These are phyloP conservation scores for Trichoderma atrobrunneum DNA, from an alignment of 2,329 filamentous ascomycete species.

Conservation along the genomic window DNA sequence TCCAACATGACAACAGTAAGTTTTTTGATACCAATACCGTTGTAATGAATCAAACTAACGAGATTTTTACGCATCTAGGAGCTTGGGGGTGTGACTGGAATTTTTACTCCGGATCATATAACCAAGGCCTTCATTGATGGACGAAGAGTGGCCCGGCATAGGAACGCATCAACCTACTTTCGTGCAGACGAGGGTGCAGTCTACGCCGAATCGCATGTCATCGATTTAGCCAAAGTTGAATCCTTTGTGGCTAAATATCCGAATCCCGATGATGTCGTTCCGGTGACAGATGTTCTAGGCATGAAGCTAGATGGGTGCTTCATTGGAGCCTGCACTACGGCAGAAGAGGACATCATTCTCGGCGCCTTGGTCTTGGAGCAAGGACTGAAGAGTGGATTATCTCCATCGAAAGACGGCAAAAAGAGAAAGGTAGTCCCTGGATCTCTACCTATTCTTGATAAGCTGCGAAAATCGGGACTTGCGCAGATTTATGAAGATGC, in stretches of 20 bases:
- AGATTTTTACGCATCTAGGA: slow-evolving; percentile 20
- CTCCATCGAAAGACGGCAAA: slow-evolving; percentile 29
- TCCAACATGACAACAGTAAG: slow-evolving; percentile 43
- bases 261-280: slow-evolving; percentile 42
- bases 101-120: slow-evolving; percentile 38
- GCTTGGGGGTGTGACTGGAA: slow-evolving; percentile 40
- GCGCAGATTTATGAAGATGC: slow-evolving; percentile 38
- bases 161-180: slow-evolving; percentile 35
- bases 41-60: not conserved
- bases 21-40: not conserved
- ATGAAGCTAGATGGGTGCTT: slow-evolving; percentile 41
- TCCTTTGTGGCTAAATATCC: slow-evolving; percentile 40
- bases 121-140: slow-evolving; percentile 34
- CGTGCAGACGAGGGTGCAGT: slow-evolving; percentile 36
- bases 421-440: slow-evolving; percentile 41
- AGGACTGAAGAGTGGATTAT: slow-evolving; percentile 34
- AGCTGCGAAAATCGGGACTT: slow-evolving; percentile 33
- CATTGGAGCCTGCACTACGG: slow-evolving; percentile 45
- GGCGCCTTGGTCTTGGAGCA: slow-evolving; percentile 39
- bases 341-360: slow-evolving; percentile 43
- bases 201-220: slow-evolving; percentile 35
- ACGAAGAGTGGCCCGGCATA: slow-evolving; percentile 32
- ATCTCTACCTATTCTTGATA: slow-evolving; percentile 35
- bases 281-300: slow-evolving; percentile 32
- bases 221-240: slow-evolving; percentile 38